Conservation (phyloP, 768 basidiomycete genomes). For the Clitopilus passeckerianus region DNA sequence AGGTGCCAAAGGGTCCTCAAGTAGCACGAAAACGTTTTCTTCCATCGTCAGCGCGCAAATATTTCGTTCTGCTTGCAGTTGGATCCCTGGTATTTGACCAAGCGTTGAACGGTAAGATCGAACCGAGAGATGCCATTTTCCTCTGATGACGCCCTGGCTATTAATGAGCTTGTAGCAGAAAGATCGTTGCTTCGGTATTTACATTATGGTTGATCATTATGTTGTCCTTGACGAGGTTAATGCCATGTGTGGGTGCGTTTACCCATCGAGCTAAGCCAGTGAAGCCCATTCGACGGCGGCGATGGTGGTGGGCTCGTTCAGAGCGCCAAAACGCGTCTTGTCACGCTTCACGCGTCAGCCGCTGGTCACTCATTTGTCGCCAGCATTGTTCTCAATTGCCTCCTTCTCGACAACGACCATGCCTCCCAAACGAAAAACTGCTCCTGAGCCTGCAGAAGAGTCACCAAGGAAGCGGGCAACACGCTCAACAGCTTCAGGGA, state of each 20-base stretch:
- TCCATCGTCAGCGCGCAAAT: conserved; percentile 79
- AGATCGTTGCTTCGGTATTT: conserved; percentile 2
- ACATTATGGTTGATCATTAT: conserved; percentile 69
- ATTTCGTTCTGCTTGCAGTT: conserved; percentile 53
- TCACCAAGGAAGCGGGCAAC: conserved; percentile 29
- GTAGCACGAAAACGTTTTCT: conserved; percentile 72
- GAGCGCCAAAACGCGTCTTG: conserved; percentile 6
- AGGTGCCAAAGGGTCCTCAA: conserved; percentile 75
- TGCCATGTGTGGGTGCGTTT: conserved; percentile 71
- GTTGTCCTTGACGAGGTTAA: conserved; percentile 66
- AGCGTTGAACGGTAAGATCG: conserved; percentile 75
- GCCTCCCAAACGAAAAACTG: conserved; percentile 43
- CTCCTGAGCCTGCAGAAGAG: conserved; percentile 12
- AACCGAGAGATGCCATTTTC: conserved; percentile 67
- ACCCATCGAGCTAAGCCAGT: conserved; percentile 77
- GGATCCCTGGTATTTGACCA: conserved; percentile 44
- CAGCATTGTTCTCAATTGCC: conserved; percentile 6
- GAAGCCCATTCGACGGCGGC: conserved; percentile 46
- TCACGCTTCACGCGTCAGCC: conserved; percentile 14
- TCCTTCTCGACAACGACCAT: conserved; percentile 13
- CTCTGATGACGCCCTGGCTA: conserved; percentile 50
- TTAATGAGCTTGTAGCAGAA: conserved; percentile 10
- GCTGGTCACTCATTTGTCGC: not conserved
- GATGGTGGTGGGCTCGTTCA: not conserved
- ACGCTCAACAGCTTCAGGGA: conserved; percentile 11